Conservation (phyloP, 768 basidiomycete species). For the Hortiboletus flavorubellus region DNA sequence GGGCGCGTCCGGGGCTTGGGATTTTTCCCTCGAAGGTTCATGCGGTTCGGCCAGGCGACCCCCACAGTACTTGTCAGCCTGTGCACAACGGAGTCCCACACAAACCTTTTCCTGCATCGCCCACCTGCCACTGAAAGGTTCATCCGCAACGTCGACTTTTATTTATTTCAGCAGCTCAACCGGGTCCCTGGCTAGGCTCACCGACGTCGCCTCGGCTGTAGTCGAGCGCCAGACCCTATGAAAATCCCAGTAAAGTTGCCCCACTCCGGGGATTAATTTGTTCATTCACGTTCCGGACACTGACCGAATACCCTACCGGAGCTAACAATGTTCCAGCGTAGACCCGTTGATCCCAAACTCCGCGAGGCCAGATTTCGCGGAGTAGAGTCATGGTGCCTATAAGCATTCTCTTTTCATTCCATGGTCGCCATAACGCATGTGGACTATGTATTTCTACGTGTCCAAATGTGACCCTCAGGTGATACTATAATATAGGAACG, state of each 20-base stretch:
- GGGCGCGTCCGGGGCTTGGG: neutral
- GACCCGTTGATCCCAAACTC: constrained; percentile 18
- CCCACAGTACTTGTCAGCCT: neutral
- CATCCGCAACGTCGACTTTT: neutral
- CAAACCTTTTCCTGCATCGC: neutral
- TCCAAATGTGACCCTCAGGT: too few relatives aligned
- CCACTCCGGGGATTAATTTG: neutral
- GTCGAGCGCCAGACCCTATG: neutral
- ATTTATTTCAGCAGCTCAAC: neutral
- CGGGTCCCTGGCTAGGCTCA: neutral
- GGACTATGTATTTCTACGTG: neutral
- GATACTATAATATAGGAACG: too few relatives aligned
- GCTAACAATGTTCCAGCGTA: neutral
- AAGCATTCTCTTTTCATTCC: neutral
- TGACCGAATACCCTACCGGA: neutral
- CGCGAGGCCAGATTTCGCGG: constrained; percentile 24
- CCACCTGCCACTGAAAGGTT: neutral
- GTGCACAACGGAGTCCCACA: neutral
- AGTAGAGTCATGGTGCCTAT: constrained; percentile 12
- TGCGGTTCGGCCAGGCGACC: neutral
- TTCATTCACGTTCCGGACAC: neutral
- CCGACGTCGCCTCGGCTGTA: neutral
- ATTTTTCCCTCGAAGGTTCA: neutral
- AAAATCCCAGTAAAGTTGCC: neutral
- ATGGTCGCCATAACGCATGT: neutral